Evolutionary conservation across 371 early-diverging fungal genomes (phyloP), one percentile per base, ranked within the genome.

Genomic region (Syncephalastrum racemosum): DNA sequence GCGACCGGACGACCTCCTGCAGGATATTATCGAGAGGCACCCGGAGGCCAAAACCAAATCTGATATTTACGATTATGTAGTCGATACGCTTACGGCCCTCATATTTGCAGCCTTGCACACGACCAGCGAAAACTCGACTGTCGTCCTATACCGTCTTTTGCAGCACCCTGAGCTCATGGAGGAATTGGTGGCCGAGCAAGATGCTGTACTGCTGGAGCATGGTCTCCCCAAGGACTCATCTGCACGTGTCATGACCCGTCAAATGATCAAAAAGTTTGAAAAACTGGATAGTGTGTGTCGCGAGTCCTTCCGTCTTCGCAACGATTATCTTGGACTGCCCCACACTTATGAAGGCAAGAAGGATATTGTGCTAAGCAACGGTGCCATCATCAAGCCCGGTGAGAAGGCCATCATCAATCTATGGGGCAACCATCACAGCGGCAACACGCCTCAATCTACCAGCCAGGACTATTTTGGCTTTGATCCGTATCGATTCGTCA

Each of bases 271-370:
- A 46, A 60, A 65, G 8, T 56, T 84, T 54, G 60, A 54, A 6
- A 63, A 78, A 8, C 54, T 84, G 31, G 84, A 84, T 24, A 80
- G 81, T 8, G 70, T 74, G 31, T 59, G 75, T 2, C 79, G 80
- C 23, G 84, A 84, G 54, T 16, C 68, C 0, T 42, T 76, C 50
- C 59, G 84, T 39, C 53, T 53, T 16, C 56, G 75, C 5, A 62
- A 57, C 3, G 60, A 56, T 5, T 57, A 52, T 1, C 18, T 75
- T 23, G 47, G 50, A 0, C 53, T 76, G n/a, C 12, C 57, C 1
- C 84, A 84, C 36, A 64, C 40, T 0, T 56, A 74, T 27, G 24
- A 53, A 15, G 67, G 74, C 4, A 49, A 69, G 3, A 19, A 63
- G 10, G 49, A 69, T 12, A 27, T 76, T n/a, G 53, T 53, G 1